phyloP scores from a whole-genome alignment of 257 asterid genomes.

The Mitragyna speciosa region DNA sequence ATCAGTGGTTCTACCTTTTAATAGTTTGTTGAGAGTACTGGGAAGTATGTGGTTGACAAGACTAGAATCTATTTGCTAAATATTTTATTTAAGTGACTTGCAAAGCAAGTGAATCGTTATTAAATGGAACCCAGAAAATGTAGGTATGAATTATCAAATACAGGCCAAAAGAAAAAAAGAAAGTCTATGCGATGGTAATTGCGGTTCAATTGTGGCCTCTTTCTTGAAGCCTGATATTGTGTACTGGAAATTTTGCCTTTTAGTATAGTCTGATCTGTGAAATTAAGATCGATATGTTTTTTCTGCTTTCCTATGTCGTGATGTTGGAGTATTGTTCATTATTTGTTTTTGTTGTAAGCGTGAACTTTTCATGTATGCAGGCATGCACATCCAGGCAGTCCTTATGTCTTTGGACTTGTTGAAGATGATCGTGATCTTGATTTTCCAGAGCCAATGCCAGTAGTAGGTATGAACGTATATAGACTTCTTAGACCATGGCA shows the following conservation, averaged over 20 bases:
- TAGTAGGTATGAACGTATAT: conserved; percentile 58
- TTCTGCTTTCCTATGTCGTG: not conserved
- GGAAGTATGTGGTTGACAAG: not conserved
- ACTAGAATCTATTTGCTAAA: not conserved
- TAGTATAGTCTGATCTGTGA: not conserved
- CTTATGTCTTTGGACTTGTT: conserved; percentile 94
- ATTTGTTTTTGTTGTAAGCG: not conserved
- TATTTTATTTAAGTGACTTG: not conserved
- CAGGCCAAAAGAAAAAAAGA: not conserved
- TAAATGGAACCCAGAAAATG: not conserved
- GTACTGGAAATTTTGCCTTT: not conserved
- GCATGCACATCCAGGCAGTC: conserved; percentile 99
- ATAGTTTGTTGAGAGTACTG: not conserved
- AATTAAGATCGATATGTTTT: not conserved
- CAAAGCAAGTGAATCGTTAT: not conserved
- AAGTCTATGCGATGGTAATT: not conserved
- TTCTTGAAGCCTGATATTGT: not conserved
- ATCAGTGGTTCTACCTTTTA: not conserved
- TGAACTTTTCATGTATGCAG: conserved; percentile 40
- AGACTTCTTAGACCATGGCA: conserved; percentile 1
- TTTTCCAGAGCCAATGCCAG: conserved; percentile 98
- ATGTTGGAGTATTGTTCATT: not conserved
- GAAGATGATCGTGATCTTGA: conserved; percentile 88
- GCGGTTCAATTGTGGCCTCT: not conserved
- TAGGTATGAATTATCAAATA: too few relatives aligned